Conservation (phyloP, 2,329 filamentous ascomycete genomes). For the Colletotrichum eleusines region DNA sequence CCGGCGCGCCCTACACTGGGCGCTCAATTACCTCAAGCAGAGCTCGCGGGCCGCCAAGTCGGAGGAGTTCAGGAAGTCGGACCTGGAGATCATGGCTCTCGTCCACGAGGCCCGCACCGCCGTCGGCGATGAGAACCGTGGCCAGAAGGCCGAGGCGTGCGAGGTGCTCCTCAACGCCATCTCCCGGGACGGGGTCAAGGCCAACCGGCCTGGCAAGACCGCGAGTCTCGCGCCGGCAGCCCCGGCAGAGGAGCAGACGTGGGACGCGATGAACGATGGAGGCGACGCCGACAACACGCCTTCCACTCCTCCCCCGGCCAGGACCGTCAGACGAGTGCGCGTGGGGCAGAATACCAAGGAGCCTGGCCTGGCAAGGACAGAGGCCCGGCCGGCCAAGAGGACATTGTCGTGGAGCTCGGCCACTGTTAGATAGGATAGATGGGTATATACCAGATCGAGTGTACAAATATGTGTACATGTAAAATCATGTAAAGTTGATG, state of each 20-base stretch:
- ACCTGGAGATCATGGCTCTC: constrained; percentile 29
- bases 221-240: background rate
- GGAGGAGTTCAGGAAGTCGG: constrained; percentile 29
- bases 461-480: constrained; percentile 19
- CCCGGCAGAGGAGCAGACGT: constrained; percentile 1
- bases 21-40: constrained; percentile 33
- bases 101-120: constrained; percentile 19
- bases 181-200: background rate
- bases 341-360: background rate
- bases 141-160: constrained; percentile 10
- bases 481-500: constrained; percentile 21
- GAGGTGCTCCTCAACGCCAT: constrained; percentile 21
- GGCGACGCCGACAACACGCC: background rate
- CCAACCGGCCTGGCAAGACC: background rate
- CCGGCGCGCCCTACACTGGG: constrained; percentile 31
- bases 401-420: constrained; percentile 14
- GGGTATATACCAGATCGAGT: background rate
- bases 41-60: constrained; percentile 33
- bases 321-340: background rate
- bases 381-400: background rate
- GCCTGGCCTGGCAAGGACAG: background rate
- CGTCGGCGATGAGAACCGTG: constrained; percentile 20
- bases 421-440: constrained; percentile 3
- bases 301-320: background rate
- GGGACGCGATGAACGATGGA: background rate